phyloP scores from a whole-genome alignment of 176 grass and related monocot species.

The Alloteropsis semialata region DNA sequence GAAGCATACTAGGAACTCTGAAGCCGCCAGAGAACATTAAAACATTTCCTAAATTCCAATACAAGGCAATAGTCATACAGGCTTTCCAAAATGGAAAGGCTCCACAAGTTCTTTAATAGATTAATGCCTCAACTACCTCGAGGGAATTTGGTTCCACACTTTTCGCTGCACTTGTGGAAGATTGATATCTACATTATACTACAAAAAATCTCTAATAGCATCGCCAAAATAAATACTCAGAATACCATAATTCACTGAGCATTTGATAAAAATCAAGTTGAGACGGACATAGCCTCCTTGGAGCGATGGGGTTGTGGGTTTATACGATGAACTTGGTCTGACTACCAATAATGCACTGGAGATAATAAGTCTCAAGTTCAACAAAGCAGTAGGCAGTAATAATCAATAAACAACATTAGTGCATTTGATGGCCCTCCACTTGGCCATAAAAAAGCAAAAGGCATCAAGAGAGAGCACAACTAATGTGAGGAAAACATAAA shows the following conservation, averaged over 20 bases:
- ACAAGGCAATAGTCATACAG: not conserved
- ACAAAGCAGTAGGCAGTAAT: not conserved
- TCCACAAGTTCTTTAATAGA: not conserved
- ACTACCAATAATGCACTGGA: not conserved
- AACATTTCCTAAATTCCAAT: not conserved
- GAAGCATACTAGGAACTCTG: not conserved
- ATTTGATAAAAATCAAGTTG: not conserved
- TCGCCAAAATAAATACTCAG: not conserved
- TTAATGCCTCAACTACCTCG: not conserved
- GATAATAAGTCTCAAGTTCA: slow-evolving; percentile 7
- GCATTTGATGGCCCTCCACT: not conserved
- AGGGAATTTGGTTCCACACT: not conserved
- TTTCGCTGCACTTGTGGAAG: not conserved
- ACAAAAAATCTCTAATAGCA: not conserved
- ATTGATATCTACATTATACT: not conserved
- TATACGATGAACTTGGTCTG: not conserved
- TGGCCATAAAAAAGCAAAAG: not conserved
- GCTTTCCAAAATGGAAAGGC: not conserved
- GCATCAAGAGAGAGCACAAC: not conserved
- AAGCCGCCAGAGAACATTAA: not conserved
- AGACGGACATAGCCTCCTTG: not conserved
- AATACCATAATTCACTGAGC: not conserved
- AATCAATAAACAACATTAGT: not conserved
- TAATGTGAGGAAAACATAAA: slow-evolving; percentile 14
- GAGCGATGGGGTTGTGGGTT: not conserved